Percentiles rank a stretch among this genome's conserved stretches.
phyloP scores from a whole-genome alignment of 352 stramenopile species.

The Phytophthora fragariaefolia region DNA sequence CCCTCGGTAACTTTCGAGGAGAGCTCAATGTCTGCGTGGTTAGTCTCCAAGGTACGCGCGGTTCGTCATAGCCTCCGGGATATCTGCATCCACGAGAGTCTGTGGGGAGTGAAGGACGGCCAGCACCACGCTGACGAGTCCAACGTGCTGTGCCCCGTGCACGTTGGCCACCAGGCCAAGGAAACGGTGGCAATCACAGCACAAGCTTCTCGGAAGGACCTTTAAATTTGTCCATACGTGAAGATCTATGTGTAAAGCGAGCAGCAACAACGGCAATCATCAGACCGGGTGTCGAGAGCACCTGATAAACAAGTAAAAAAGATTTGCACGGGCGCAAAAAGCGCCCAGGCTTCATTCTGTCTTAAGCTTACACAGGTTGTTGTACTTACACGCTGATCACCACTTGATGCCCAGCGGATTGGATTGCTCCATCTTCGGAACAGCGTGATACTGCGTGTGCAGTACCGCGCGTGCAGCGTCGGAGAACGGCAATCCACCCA shows the following conservation, averaged over 20 bases:
- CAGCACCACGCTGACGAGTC: constrained; percentile 73
- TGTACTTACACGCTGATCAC: constrained; percentile 42
- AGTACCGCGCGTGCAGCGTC: constrained; percentile 62
- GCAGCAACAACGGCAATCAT: constrained; percentile 21
- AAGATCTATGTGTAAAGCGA: constrained; percentile 31
- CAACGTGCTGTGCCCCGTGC: constrained; percentile 82
- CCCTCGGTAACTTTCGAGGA: constrained; percentile 46
- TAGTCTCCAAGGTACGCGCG: constrained; percentile 69
- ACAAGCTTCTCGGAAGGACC: constrained; percentile 52
- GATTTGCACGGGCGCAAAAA: constrained; percentile 16
- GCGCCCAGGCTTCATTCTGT: constrained; percentile 15
- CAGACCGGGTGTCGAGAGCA: constrained; percentile 22
- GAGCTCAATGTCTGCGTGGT: constrained; percentile 63
- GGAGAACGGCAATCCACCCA: constrained; percentile 78
- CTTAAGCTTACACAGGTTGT: constrained; percentile 24
- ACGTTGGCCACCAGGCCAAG: constrained; percentile 69
- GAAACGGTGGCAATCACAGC: constrained; percentile 72
- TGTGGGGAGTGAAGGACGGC: constrained; percentile 84
- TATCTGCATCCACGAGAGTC: constrained; percentile 84
- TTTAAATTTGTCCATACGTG: constrained; percentile 27
- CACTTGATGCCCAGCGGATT: constrained; percentile 91
- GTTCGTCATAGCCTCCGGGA: constrained; percentile 78
- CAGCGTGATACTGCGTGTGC: constrained; percentile 85
- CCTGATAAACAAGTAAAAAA: constrained; percentile 23
- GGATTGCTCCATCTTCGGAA: constrained; percentile 85